phyloP scores from a whole-genome alignment of 2,329 filamentous ascomycete genomes.

The Myriangium duriaei region DNA sequence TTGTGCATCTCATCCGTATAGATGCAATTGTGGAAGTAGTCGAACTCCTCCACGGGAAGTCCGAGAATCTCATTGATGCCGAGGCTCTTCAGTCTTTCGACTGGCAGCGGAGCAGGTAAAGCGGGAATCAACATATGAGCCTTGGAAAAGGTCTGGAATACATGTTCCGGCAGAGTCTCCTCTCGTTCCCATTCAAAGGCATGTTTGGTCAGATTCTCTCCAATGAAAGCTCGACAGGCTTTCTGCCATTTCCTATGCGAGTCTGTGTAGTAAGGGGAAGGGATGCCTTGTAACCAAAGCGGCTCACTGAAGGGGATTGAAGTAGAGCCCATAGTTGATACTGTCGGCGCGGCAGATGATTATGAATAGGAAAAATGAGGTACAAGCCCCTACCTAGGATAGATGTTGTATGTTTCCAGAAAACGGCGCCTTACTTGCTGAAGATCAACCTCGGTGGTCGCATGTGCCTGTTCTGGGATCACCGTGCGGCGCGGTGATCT shows the following conservation, averaged over 20 bases:
- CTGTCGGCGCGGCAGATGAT: background rate
- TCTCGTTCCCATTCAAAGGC: slow-evolving; percentile 58
- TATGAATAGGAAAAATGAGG: no score
- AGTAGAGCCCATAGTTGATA: slow-evolving; percentile 13
- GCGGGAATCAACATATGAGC: slow-evolving; percentile 60
- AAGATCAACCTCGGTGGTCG: no score
- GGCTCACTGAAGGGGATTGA: slow-evolving; percentile 60
- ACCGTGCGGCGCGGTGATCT: no score
- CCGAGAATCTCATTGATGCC: slow-evolving; percentile 56
- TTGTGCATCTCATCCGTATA: slow-evolving; percentile 60
- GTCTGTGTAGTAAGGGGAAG: slow-evolving; percentile 57
- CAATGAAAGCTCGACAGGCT: slow-evolving; percentile 53
- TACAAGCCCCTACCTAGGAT: no score
- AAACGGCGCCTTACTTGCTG: no score
- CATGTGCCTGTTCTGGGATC: no score
- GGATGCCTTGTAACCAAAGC: slow-evolving; percentile 55
- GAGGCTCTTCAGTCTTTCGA: slow-evolving; percentile 52
- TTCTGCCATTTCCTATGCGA: slow-evolving; percentile 56
- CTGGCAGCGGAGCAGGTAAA: slow-evolving; percentile 55
- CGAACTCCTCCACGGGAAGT: slow-evolving; percentile 58
- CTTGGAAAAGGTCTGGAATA: slow-evolving; percentile 52
- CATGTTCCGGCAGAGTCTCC: slow-evolving; percentile 49
- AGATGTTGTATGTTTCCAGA: no score
- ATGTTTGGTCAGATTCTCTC: slow-evolving; percentile 48
- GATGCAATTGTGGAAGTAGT: slow-evolving; percentile 58